These are phyloP conservation scores for Pelagophyceae sp. DNA, from an alignment of 352 stramenopile species.

Conservation along the genomic window DNA sequence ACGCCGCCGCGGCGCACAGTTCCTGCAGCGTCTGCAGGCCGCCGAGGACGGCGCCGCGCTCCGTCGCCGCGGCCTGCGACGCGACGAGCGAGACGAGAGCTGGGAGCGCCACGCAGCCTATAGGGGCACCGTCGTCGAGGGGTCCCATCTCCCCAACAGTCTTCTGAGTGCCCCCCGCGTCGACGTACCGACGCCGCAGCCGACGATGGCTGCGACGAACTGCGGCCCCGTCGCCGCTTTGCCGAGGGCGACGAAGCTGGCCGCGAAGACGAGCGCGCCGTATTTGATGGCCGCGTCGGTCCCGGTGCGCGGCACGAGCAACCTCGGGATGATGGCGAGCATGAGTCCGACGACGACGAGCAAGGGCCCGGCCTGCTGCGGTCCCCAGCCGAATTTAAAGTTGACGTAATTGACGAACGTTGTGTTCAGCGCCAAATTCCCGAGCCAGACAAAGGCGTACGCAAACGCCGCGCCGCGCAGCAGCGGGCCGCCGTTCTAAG, in stretches of 20 bases:
- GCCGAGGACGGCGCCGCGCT: conserved; percentile 30
- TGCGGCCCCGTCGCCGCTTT: not conserved
- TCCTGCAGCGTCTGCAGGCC: conserved; percentile 31
- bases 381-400: conserved; percentile 30
- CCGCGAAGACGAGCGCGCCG: not conserved
- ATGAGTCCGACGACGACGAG: conserved; percentile 25
- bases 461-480: conserved; percentile 24
- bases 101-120: conserved; percentile 29
- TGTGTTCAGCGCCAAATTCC: conserved; percentile 29
- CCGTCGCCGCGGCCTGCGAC: conserved; percentile 18
- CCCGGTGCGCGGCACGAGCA: not conserved
- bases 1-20: conserved; percentile 28
- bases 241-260: not conserved
- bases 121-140: too few species aligned
- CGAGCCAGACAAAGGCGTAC: conserved; percentile 29
- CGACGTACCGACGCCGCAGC: conserved; percentile 1
- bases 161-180: too few species aligned
- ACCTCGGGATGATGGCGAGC: not conserved
- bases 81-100: conserved; percentile 28
- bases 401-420: conserved; percentile 34
- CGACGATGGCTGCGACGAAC: not conserved
- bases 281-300: not conserved
- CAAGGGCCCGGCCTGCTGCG: conserved; percentile 25
- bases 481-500: conserved; percentile 25
- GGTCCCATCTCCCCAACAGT: too few species aligned